Percentiles rank a stretch among this genome's conserved stretches.
phyloP scores from a whole-genome alignment of 2,329 filamentous ascomycete genomes.

The Neurospora crassa region DNA sequence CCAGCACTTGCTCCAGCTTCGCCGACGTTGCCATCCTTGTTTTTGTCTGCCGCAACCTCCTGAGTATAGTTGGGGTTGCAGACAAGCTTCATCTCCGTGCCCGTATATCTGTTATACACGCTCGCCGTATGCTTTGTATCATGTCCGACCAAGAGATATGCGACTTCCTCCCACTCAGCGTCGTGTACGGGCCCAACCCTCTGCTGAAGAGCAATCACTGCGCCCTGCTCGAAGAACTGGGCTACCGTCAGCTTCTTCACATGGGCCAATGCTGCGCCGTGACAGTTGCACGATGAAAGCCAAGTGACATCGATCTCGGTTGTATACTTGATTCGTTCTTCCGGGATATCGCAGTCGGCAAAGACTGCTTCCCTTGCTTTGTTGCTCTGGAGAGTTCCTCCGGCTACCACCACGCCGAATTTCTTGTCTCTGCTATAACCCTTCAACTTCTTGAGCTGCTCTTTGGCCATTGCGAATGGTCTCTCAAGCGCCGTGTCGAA shows the following conservation, averaged over 20 bases:
- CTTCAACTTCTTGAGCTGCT: background rate
- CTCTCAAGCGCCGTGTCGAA: background rate
- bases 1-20: background rate
- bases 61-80: constrained; percentile 1
- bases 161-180: background rate
- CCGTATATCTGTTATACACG: background rate
- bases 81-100: background rate
- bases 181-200: background rate
- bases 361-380: constrained; percentile 1
- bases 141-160: background rate
- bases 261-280: constrained; percentile 1
- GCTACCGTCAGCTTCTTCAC: background rate
- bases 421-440: background rate
- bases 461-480: background rate
- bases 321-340: background rate
- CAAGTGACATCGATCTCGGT: background rate
- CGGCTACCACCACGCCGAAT: constrained; percentile 6
- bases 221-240: constrained; percentile 3
- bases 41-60: background rate
- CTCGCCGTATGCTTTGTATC: background rate
- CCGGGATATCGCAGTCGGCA: background rate
- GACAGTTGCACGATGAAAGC: constrained; percentile 1
- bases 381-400: background rate
- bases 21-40: background rate
- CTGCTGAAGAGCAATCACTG: constrained; percentile 1